phyloP scores from a whole-genome alignment of 2,329 filamentous ascomycete species.

The Capronia americana region DNA sequence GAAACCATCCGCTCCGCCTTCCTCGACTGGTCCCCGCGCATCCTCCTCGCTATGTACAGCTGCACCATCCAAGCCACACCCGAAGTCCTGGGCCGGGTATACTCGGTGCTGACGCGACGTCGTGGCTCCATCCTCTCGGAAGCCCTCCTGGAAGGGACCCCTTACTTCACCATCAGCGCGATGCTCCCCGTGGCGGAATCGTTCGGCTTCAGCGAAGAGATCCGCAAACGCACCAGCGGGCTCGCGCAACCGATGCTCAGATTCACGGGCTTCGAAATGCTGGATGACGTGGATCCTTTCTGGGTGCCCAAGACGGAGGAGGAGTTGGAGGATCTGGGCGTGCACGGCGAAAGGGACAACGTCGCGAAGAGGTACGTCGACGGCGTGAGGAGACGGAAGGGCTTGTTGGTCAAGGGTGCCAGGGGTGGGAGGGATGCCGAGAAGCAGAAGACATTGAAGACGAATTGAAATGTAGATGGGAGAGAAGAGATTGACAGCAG shows the following conservation, averaged over 20 bases:
- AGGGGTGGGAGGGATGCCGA: slow-evolving; percentile 82
- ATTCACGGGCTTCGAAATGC: slow-evolving; percentile 88
- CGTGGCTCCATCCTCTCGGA: slow-evolving; percentile 89
- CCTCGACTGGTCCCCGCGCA: slow-evolving; percentile 93
- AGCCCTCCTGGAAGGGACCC: slow-evolving; percentile 90
- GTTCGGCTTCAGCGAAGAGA: slow-evolving; percentile 96
- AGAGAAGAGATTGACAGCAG: neutral
- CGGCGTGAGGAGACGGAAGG: slow-evolving; percentile 82
- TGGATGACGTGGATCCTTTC: slow-evolving; percentile 89
- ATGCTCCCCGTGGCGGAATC: slow-evolving; percentile 90
- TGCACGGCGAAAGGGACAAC: slow-evolving; percentile 92
- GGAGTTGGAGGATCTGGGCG: slow-evolving; percentile 92
- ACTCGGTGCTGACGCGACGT: slow-evolving; percentile 94
- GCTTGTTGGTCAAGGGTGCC: slow-evolving; percentile 78
- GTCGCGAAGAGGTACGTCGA: slow-evolving; percentile 97
- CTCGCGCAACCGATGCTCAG: slow-evolving; percentile 91
- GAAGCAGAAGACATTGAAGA: slow-evolving; percentile 82
- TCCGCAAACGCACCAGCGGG: slow-evolving; percentile 89
- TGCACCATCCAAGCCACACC: slow-evolving; percentile 93
- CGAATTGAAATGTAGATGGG: slow-evolving; percentile 42
- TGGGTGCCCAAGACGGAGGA: slow-evolving; percentile 98
- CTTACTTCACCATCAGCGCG: slow-evolving; percentile 92
- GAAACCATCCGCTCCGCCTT: slow-evolving; percentile 84
- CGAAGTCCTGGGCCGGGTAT: slow-evolving; percentile 93
- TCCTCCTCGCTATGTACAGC: slow-evolving; percentile 96